Conservation (phyloP, 2,329 filamentous ascomycete genomes). For the Fusarium hainanense region DNA sequence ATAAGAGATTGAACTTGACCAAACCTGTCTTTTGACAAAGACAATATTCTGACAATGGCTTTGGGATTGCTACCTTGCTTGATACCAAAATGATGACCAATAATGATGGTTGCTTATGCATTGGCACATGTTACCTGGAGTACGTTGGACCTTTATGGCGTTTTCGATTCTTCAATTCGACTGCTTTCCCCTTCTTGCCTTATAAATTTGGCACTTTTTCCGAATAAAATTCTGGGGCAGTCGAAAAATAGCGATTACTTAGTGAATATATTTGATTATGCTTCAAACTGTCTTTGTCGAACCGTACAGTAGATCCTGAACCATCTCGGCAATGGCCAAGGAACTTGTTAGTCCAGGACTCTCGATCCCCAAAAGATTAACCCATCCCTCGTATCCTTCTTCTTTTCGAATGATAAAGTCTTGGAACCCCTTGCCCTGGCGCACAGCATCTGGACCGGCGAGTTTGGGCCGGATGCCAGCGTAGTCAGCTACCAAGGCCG, state of each 20-base stretch:
- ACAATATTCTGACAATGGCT: constrained; percentile 14
- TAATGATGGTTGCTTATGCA: constrained; percentile 37
- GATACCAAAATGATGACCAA: constrained; percentile 41
- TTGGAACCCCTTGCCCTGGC: constrained; percentile 74
- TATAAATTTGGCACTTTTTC: constrained; percentile 11
- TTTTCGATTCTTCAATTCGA: constrained; percentile 18
- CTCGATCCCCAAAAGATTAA: constrained; percentile 93
- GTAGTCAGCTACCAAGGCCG: constrained; percentile 81
- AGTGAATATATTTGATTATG: background rate
- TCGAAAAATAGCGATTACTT: background rate
- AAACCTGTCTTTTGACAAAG: constrained; percentile 11
- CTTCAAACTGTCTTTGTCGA: constrained; percentile 10
- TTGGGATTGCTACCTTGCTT: constrained; percentile 15
- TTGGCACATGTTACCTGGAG: constrained; percentile 39
- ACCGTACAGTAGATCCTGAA: constrained; percentile 64
- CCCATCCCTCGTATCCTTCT: constrained; percentile 81
- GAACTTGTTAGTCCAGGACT: constrained; percentile 90
- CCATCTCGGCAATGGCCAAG: constrained; percentile 85
- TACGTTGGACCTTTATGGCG: constrained; percentile 26
- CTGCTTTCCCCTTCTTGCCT: constrained; percentile 27
- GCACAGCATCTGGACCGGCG: constrained; percentile 67
- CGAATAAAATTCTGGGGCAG: background rate
- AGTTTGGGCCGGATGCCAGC: constrained; percentile 93
- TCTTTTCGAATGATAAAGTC: constrained; percentile 87
- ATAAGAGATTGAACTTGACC: background rate